These are phyloP conservation scores for Amanita rubescens DNA, from an alignment of 768 basidiomycete species.

Conservation along the genomic window DNA sequence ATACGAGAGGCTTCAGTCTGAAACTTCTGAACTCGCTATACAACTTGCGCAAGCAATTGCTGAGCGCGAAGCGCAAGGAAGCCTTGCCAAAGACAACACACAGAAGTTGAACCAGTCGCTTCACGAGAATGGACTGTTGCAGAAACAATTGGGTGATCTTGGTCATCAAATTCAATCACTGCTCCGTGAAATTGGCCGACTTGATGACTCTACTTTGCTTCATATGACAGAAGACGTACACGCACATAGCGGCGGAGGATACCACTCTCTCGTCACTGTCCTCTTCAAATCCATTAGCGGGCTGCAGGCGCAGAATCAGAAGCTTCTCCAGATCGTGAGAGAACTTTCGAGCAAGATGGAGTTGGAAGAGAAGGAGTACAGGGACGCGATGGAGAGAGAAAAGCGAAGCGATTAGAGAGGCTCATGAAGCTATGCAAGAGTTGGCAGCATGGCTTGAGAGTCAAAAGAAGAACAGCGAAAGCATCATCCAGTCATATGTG, in stretches of 20 bases:
- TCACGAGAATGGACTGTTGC: conserved; percentile 59
- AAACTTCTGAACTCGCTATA: conserved; percentile 71
- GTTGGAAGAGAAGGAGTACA: conserved; percentile 70
- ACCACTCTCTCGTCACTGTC: conserved; percentile 83
- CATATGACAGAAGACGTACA: conserved; percentile 44
- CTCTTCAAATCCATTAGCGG: conserved; percentile 73
- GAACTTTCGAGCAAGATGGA: conserved; percentile 85
- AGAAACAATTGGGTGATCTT: conserved; percentile 75
- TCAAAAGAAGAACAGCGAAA: conserved; percentile 63
- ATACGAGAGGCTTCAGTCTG: conserved; percentile 76
- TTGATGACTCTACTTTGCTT: conserved; percentile 77
- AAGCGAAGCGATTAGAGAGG: conserved; percentile 75
- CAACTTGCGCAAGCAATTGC: conserved; percentile 70
- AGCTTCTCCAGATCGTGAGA: conserved; percentile 74
- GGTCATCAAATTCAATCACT: conserved; percentile 79
- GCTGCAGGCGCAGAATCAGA: conserved; percentile 91
- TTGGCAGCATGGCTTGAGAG: conserved; percentile 72
- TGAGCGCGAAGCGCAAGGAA: conserved; percentile 64
- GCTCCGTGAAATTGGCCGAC: conserved; percentile 71
- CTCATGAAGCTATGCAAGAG: conserved; percentile 78
- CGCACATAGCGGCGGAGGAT: conserved; percentile 35
- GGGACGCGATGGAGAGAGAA: conserved; percentile 65
- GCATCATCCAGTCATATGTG: conserved; percentile 70
- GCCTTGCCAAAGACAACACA: conserved; percentile 46
- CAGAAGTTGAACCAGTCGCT: conserved; percentile 55